Percentiles rank a stretch among this genome's conserved stretches.
These are phyloP conservation scores for Blastobotrys petasosporus DNA, from an alignment of 1,139 yeast species.

Conservation along the genomic window DNA sequence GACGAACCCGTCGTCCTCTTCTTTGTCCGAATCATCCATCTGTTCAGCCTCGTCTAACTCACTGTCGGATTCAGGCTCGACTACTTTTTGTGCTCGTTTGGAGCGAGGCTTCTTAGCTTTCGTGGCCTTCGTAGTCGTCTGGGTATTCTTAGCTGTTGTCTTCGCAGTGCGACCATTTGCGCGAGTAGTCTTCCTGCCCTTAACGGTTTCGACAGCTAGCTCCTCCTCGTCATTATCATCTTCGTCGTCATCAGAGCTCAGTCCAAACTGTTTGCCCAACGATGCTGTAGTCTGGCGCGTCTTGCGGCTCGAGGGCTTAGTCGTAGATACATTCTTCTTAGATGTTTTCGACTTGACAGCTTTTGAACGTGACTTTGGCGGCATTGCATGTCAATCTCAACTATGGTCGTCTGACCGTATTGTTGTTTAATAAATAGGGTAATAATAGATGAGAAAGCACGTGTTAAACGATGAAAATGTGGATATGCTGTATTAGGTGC, in stretches of 20 bases:
- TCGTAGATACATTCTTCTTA: not conserved
- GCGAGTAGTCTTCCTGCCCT: not conserved
- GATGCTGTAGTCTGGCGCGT: not conserved
- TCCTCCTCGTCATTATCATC: not conserved
- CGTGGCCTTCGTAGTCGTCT: not conserved
- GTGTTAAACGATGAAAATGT: too few species aligned
- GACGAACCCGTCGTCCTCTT: conserved; percentile 25
- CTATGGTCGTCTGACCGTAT: too few species aligned
- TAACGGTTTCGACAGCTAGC: not conserved
- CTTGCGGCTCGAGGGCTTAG: not conserved
- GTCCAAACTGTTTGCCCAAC: not conserved
- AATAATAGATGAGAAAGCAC: too few species aligned
- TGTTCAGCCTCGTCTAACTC: not conserved
- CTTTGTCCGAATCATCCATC: conserved; percentile 1
- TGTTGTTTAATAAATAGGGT: too few species aligned
- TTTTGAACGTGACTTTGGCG: conserved; percentile 13
- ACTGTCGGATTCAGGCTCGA: not conserved
- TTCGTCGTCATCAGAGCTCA: conserved; percentile 4
- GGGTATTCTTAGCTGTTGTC: too few species aligned
- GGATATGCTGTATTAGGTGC: too few species aligned
- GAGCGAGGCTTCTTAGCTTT: not conserved
- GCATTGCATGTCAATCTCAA: conserved; percentile 12
- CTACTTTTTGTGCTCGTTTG: not conserved
- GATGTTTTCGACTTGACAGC: not conserved
- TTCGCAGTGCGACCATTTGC: not conserved